phyloP scores from a whole-genome alignment of 805 yeast species.

The Candida corydali region DNA sequence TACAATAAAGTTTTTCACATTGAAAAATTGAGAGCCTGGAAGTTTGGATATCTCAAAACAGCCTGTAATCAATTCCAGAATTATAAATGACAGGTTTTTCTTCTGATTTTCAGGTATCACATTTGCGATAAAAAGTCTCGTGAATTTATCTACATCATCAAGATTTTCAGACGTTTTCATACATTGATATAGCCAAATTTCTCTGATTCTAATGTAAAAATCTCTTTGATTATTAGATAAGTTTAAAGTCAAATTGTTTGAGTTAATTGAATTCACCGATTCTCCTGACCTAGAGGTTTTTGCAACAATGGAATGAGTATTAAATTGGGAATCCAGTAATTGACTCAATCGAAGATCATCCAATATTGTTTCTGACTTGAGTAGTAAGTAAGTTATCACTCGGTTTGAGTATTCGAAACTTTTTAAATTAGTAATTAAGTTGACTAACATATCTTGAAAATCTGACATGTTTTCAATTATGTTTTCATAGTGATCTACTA shows the following conservation, averaged over 20 bases:
- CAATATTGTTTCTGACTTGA: constrained; percentile 10
- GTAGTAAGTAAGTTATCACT: constrained; percentile 13
- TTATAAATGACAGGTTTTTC: constrained; percentile 11
- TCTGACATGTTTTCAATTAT: constrained; percentile 1
- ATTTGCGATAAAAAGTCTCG: constrained; percentile 11
- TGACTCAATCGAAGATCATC: constrained; percentile 5
- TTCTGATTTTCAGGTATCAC: constrained; percentile 9
- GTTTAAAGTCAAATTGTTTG: constrained; percentile 1
- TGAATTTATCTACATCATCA: constrained; percentile 12
- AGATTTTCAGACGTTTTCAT: constrained; percentile 21
- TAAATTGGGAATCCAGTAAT: constrained; percentile 1
- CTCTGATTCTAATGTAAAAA: constrained; percentile 16
- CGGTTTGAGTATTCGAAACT: constrained; percentile 9
- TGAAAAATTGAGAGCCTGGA: constrained; percentile 17
- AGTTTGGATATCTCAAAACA: constrained; percentile 17
- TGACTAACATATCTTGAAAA: constrained; percentile 9
- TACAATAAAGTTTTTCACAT: constrained; percentile 33
- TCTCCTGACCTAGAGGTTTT: neutral
- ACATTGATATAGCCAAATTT: constrained; percentile 24
- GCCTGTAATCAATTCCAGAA: constrained; percentile 16
- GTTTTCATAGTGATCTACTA: constrained; percentile 8
- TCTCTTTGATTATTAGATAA: constrained; percentile 3
- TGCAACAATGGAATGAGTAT: neutral
- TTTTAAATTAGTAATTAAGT: constrained; percentile 9
- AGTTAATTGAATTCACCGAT: neutral